Base-by-base conservation (phyloP, 495 filamentous ascomycete genomes). In the Astrocystis sublimbata region DNA sequence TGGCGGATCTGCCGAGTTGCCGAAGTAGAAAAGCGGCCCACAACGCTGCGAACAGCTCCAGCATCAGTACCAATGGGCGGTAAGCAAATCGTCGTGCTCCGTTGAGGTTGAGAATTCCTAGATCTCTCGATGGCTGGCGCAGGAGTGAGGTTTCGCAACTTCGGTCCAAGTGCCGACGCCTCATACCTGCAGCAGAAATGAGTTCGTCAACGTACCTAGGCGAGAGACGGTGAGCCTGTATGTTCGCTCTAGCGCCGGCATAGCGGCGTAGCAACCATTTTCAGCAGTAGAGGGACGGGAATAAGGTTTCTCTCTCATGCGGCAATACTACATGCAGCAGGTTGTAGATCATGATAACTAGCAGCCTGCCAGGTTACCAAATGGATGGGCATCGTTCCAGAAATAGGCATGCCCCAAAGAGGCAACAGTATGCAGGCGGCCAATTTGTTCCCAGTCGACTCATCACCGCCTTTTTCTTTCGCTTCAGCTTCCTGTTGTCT, bases 301-400 rank as follows among this genome's bases (percentile, higher is more conserved):
- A 33, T 35, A 52, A 52, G 49, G 28, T 52, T 52, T 52, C 19
- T 35, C n/a, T n/a, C n/a, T n/a, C n/a, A n/a, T 19, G 12, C 49
- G 49, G 28, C n/a, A 30, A 21, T 33, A 17, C 4, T 12, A 9
- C n/a, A 36, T 51, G 51, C 28, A 5, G 30, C n/a, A 42, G 52
- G 31, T n/a, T 42, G 35, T 23, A 56, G 36, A 28, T 41, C 35
- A n/a, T n/a, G n/a, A n/a, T n/a, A n/a, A n/a, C 26, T 28, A 41
- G 24, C 49, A 31, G 40, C 31, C 40, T 28, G 54, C 40, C 53
- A 40, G 45, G 54, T 43, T 57, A 31, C 54, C 54, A 40, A 42
- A 42, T 6, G 17, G 15, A 23, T 17, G 36, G 49, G 13, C 35
- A 17, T 35, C 8, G 24, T 9, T 35, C 9, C 30, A 19, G 30